Base-by-base conservation (phyloP, 352 stramenopile species). In the Pythium aphanidermatum region DNA sequence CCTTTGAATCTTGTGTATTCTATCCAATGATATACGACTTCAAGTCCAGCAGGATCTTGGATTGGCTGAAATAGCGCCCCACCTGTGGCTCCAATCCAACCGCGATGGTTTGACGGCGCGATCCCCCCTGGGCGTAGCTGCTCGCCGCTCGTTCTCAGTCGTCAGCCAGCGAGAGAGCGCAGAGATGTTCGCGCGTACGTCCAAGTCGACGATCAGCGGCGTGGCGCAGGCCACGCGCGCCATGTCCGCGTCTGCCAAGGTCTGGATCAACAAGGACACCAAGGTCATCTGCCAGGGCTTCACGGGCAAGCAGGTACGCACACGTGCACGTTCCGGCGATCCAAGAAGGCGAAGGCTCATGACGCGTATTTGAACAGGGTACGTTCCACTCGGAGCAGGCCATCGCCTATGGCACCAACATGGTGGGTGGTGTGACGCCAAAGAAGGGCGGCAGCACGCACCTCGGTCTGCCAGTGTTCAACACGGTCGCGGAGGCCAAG, bases 231-330 rank as follows among this genome's bases (percentile, higher is more conserved):
- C 63, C 49, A 62, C 65, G 46, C 82, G 79, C 70, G 63, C 60
- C 58, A 91, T 94, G 82, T 98, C 92, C 38, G 79, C 95, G n/a
- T 97, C 87, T 25, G 96, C 96, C 60, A 98, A 98, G 55, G 97
- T 99, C 35, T 99, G 96, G 96, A 91, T 99, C 49, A 95, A 99
- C 78, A 98, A 99, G 80, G 90, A 99, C 73, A 99, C 97, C 28
- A 95, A 93, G 52, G 96, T 99, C 25, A 98, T 99, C 64, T 98
- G 95, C 68, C 97, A 99, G 75, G 97, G 97, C 41, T 99, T 99
- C 70, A 99, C 97, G 38, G 97, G 97, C 62, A 99, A 99, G 74
- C 95, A 99, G 83, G 88, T 96, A 75, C 29, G 69, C 45, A n/a
- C n/a, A n/a, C n/a, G n/a, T n/a, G n/a, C n/a, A n/a, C n/a, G n/a